phyloP scores from a whole-genome alignment of 305 asterid genomes.

The Fraxinus platypoda region DNA sequence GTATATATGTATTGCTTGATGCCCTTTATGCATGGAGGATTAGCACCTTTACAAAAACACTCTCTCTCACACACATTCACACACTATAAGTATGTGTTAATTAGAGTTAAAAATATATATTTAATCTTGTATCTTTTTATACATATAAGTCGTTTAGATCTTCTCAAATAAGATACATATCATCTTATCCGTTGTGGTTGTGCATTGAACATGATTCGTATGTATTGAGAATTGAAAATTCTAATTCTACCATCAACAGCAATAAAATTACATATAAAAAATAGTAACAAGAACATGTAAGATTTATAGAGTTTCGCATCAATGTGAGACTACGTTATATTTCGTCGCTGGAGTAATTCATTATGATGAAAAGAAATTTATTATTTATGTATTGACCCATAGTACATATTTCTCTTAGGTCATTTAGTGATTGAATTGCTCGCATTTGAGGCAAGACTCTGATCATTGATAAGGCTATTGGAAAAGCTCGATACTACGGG shows the following conservation, averaged over 20 bases:
- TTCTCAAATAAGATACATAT: background rate
- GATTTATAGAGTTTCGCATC: no score
- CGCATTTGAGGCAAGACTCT: background rate
- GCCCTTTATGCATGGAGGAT: background rate
- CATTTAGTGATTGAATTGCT: background rate
- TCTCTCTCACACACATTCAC: background rate
- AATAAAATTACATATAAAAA: no score
- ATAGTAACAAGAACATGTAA: background rate
- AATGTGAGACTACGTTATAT: no score
- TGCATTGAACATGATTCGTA: no score
- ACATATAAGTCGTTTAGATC: no score
- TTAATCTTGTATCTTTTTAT: no score
- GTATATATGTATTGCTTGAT: background rate
- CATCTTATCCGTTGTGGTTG: background rate
- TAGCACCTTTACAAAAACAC: background rate
- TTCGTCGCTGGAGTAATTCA: no score
- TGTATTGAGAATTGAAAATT: background rate
- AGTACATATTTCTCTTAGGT: background rate
- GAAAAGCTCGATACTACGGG: background rate
- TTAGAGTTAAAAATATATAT: no score
- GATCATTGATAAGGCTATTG: background rate
- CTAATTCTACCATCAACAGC: background rate
- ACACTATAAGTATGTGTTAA: background rate
- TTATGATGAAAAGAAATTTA: no score
- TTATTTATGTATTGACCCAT: background rate